phyloP scores from a whole-genome alignment of 2,329 filamentous ascomycete species.

The Alternaria sp. region DNA sequence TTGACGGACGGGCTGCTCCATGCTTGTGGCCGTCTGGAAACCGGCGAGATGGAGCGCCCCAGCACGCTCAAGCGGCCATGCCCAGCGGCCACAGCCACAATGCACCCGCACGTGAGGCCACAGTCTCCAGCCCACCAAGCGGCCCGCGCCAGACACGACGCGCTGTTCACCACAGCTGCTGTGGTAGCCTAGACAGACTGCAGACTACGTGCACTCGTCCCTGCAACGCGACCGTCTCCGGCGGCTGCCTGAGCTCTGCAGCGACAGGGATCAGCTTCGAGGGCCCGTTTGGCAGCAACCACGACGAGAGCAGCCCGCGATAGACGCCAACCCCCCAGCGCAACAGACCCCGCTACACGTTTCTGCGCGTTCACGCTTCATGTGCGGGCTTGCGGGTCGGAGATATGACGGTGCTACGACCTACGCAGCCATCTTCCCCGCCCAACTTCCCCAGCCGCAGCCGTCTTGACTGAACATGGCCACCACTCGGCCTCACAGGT shows the following conservation, averaged over 20 bases:
- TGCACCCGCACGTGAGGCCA: conserved; percentile 26
- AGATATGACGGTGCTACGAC: conserved; percentile 42
- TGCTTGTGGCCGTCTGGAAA: too few relatives aligned
- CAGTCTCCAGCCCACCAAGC: conserved; percentile 24
- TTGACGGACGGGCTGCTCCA: not conserved
- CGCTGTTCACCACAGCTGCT: conserved; percentile 16
- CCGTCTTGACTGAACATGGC: conserved; percentile 47
- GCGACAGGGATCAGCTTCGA: conserved; percentile 21
- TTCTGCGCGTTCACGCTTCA: conserved; percentile 9
- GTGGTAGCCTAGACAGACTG: conserved; percentile 14
- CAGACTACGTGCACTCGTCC: conserved; percentile 9
- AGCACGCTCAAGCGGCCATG: not conserved
- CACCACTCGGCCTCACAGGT: conserved; percentile 48
- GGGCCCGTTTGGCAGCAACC: conserved; percentile 24
- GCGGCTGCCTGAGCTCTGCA: conserved; percentile 22
- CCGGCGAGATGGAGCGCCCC: not conserved
- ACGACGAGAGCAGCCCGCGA: conserved; percentile 9
- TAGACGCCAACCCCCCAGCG: conserved; percentile 9
- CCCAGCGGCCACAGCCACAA: conserved; percentile 24
- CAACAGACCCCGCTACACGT: not conserved
- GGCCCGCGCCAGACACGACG: conserved; percentile 31
- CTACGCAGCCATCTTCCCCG: conserved; percentile 32
- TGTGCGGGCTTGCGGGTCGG: conserved; percentile 21
- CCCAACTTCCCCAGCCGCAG: conserved; percentile 38
- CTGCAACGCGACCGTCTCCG: conserved; percentile 8